Evolutionary conservation across 495 filamentous ascomycete species (phyloP), one percentile per base, ranked within the genome.

Genomic region (Physcia stellaris): DNA sequence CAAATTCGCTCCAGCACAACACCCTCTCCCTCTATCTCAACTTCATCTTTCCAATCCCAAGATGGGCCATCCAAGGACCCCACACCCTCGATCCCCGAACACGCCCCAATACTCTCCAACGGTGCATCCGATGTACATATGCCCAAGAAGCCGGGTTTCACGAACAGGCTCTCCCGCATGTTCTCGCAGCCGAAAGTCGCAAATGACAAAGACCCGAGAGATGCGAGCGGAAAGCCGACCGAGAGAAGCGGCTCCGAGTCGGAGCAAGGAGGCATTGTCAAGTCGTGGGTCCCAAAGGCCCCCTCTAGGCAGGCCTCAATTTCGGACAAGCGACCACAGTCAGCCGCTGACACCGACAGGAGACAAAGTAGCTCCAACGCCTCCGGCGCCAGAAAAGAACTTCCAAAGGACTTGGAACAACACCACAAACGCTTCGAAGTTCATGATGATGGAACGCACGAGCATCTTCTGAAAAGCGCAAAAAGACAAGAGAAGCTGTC

Each of bases 401-500:
- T 71, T 16, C 44, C 54, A 18, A 68, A 67, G 48, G 66, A 69
- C 24, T 47, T 45, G 5, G 48, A 56, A 0, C 46, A 47, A 4
- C 48, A 48, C 12, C 65, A 67, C 31, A 70, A 65, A 48, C 71
- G 80, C 12, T 84, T 80, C 51, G 72, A 74, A 51, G 40, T 67
- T 15, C 54, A 66, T 26, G 55, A 66, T 3, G 73, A 83, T 45
- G 80, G 80, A 49, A 70, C 74, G 6, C 90, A 98, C 51, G 76
- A 81, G 42, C 90, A 98, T 54, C 70, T 84, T 47, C 73, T 98
- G 13, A 88, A 83, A 53, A 81, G 78, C 42, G 77, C 79, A 35
- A 84, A 85, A 54, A 73, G 90, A 33, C 88, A 98, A 57, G 88
- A 98, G 62, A 98, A 94, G 55, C 64, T 98, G 40, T 78, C 82